Evolutionary conservation across 106 monocot species (phyloP).

Genomic region (Allium cepa): DNA sequence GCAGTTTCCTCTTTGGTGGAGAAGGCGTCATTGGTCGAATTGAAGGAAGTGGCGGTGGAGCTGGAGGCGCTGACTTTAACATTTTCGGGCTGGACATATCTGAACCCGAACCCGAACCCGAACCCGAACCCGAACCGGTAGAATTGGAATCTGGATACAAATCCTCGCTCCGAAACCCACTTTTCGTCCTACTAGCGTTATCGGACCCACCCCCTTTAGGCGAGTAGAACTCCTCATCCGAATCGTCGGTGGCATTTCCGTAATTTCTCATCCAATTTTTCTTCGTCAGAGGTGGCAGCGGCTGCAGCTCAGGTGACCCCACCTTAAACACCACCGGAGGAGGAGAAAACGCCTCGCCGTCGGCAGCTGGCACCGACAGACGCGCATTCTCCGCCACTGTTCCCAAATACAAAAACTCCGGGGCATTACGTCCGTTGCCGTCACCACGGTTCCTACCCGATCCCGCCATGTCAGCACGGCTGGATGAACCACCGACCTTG

Average conservation of each 20-base stretch:
- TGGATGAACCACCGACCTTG: too few species aligned
- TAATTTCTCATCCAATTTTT: not conserved
- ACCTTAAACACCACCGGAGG: not conserved
- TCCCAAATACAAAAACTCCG: too few species aligned
- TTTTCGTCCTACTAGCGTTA: slow-evolving; percentile 16
- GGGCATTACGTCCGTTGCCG: too few species aligned
- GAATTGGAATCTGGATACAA: slow-evolving; percentile 43
- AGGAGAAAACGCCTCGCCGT: too few species aligned
- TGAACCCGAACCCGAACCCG: slow-evolving; percentile 15
- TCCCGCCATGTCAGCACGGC: too few species aligned
- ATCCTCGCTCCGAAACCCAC: slow-evolving; percentile 20
- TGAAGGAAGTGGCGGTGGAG: slow-evolving; percentile 24
- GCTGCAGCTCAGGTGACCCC: slow-evolving; percentile 45
- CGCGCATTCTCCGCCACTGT: too few species aligned
- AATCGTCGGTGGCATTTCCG: slow-evolving; percentile 14
- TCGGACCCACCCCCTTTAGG: slow-evolving; percentile 12
- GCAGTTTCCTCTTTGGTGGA: slow-evolving; percentile 33
- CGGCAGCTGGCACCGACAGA: too few species aligned
- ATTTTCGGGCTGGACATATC: slow-evolving; percentile 20
- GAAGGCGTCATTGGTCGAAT: slow-evolving; percentile 30
- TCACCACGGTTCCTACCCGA: too few species aligned
- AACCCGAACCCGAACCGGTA: slow-evolving; percentile 11
- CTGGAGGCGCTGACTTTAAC: slow-evolving; percentile 19
- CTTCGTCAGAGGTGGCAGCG: slow-evolving; percentile 32
- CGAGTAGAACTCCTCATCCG: slow-evolving; percentile 61